Evolutionary conservation across 257 asterid species (phyloP), one percentile per base, ranked within the genome.

Genomic region (Osmanthus fragrans): DNA sequence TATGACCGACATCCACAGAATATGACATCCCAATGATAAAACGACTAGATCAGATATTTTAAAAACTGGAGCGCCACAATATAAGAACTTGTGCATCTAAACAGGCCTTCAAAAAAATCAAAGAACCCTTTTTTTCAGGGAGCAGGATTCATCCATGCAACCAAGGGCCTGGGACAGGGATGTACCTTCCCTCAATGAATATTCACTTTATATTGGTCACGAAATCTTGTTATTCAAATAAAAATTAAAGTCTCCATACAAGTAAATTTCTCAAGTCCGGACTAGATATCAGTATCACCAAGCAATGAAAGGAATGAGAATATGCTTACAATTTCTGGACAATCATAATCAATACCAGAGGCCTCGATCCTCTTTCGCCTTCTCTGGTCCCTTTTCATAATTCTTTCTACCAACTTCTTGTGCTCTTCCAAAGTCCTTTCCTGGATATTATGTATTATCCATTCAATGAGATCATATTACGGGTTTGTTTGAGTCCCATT

Each of bases 241-340:
- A 37, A 37, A 37, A 37, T 37, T 37, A 42, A 3, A 11, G 5
- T 42, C 18, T 42, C 51, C 51, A 42, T 12, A 11, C 51, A 42
- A 42, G 51, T 15, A 42, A 42, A 42, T 42, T 42, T 42, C 18
- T 42, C 18, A 3, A 42, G 18, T 42, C 49, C 15, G 49, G 49
- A 11, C 11, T 42, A 42, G 16, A 42, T 0, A 42, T 11, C 51
- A 42, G 51, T 8, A 7, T 18, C 64, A 18, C 64, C 64, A 54
- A 54, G 11, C 27, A 4, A 47, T 47, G 40, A 33, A 45, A 21
- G 64, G 9, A 68, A 33, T 11, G 4, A 45, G 16, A 9, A 30
- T 13, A 73, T 75, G 80, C 96, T 87, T 92, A 93, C 98, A 13
- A 95, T 74, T 85, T 88, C 93, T n/a, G 98, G 98, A 86, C 93